Percentiles rank a stretch among this genome's conserved stretches.
These are phyloP conservation scores for Citrullus colocynthis DNA, from an alignment of 306 rosid species.

Conservation along the genomic window DNA sequence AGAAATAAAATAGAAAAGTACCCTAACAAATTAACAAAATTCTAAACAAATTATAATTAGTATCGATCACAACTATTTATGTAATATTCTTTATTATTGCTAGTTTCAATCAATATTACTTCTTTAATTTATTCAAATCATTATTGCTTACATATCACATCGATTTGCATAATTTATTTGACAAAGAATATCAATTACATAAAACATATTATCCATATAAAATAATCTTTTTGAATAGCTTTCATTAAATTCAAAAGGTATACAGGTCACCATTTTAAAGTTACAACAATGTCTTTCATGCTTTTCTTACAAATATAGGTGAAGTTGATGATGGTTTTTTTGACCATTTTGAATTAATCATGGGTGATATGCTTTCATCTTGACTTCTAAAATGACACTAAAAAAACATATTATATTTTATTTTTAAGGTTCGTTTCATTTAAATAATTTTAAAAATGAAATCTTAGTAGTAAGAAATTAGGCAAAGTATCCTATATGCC, in stretches of 20 bases:
- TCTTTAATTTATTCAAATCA: not conserved
- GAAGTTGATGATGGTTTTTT: not conserved
- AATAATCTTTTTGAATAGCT: not conserved
- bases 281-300: not conserved
- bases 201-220: not conserved
- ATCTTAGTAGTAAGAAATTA: not conserved
- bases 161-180: not conserved
- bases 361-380: not conserved
- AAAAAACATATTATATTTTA: not conserved
- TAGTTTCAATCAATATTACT: not conserved
- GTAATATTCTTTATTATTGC: not conserved
- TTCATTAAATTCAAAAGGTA: not conserved
- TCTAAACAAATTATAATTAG: too few species aligned
- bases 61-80: not conserved
- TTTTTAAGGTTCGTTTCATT: not conserved
- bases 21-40: too few species aligned
- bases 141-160: not conserved
- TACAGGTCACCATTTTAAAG: not conserved
- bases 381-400: not conserved
- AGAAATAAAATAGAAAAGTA: too few species aligned
- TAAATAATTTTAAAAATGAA: not conserved
- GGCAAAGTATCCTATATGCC: not conserved
- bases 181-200: not conserved
- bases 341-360: not conserved
- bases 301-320: not conserved